Base-by-base conservation (phyloP, 495 filamentous ascomycete genomes). In the Aspergillus biplanus region DNA sequence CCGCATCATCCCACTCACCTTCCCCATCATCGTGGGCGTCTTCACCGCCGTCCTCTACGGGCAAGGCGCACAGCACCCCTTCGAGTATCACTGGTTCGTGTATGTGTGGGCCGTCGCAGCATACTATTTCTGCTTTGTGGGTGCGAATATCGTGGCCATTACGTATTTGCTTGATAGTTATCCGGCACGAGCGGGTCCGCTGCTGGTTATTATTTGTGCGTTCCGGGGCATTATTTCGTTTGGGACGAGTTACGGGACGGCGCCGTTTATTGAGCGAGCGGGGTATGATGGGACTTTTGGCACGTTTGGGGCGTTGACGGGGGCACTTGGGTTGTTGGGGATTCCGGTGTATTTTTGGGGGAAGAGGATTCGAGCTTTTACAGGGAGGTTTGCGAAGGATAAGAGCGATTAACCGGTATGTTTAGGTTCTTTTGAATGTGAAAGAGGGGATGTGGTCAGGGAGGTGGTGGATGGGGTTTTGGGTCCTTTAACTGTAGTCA, bases 201-300 rank as follows among this genome's bases (percentile, higher is more conserved):
- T 80, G 31, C 44, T 80, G 39, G 71, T 78, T 4, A 69, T 78
- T 39, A 72, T 80, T 52, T 79, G 75, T 64, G 76, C 78, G 15
- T 72, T 76, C 33, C 67, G 78, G 3, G 76, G 76, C 0, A 71
- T 79, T 44, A 73, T 78, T 33, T 75, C 75, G 0, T 75, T 77
- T 33, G 75, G 71, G 7, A 70, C 67, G 4, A 74, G 71, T 31
- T 74, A 74, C 62, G 71, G 71, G 3, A 70, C 61, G 12, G 64
- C 67, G 0, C 59, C 69, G 0, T 74, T 72, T 49, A 62, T 74
- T 13, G 67, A 62, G 8, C 61, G 27, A 0, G 21, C 68, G 44
- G 72, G 72, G 3, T 73, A 75, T 59, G 70, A 75, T 65, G 72
- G 70, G 7, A 61, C 71, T 0, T 75, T 75, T 62, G 67, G 67